Base-by-base conservation (phyloP, 2,329 filamentous ascomycete species). In the Cladosporium phlei region DNA sequence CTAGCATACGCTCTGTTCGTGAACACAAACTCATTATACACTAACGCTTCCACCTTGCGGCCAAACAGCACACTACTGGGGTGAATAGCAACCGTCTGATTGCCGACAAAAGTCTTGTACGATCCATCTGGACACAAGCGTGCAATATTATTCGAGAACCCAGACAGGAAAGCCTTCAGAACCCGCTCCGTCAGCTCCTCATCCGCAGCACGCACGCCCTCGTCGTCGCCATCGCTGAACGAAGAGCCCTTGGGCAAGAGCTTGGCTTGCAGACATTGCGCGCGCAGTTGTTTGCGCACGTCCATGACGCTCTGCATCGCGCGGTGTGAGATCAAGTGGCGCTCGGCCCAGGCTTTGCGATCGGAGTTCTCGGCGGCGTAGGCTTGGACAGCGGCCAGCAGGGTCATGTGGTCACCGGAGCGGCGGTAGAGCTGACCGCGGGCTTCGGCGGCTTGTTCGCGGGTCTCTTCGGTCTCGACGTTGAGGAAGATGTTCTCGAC, bases 271-370 rank as follows among this genome's bases (percentile, higher is more conserved):
- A 69, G 70, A 56, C 76, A 80, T 58, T 80, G 77, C 3, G 71
- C 63, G 16, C 68, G 70, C n/a, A 82, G 70, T 62, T 82, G 79
- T 58, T 82, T 82, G 46, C 79, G 73, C 38, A 82, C 75, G 52
- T 82, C 78, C 78, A 83, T 80, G 3, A 82, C 79, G 12, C 74
- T 77, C 54, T 79, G 76, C 80, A 84, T 83, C 3, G 80, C 79
- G 29, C 80, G 72, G 54, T 83, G 80, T 2, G 73, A 78, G 9
- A 83, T 74, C 51, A 79, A 70, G 53, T 80, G 78, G 51, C 69
- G 69, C 48, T 77, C 71, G 22, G 77, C 76, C 80, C 80, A 84
- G 14, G 69, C 68, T 53, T 77, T 80, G 10, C 80, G 73, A 57
- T 83, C 77, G 1, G 72, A 67, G 14, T 72, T 68, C 52, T 83